Percentiles rank a stretch among this genome's conserved stretches.
Conservation (phyloP, 352 stramenopile genomes). For the Pythium angustatum region DNA sequence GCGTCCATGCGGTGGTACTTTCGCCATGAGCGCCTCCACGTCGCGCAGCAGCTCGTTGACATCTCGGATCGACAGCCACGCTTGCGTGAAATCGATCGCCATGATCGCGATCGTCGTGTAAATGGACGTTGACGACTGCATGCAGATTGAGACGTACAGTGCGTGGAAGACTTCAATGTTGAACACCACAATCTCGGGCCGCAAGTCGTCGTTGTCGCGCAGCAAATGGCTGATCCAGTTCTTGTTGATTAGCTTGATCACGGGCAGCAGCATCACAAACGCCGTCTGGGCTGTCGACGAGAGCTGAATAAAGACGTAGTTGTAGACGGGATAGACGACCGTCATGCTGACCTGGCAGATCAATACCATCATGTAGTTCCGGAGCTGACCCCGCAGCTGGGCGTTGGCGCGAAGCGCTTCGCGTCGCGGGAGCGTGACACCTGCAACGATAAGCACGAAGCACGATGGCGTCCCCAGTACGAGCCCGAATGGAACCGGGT, state of each 20-base stretch:
- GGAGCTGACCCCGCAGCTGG: neutral
- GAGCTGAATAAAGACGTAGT: slow-evolving; percentile 14
- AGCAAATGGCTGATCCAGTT: slow-evolving; percentile 34
- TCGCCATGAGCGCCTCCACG: neutral
- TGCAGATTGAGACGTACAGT: slow-evolving; percentile 16
- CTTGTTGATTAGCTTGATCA: slow-evolving; percentile 44
- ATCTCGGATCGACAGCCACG: slow-evolving; percentile 3
- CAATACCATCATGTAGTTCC: slow-evolving; percentile 1
- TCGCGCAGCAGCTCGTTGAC: neutral
- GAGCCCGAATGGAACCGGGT: slow-evolving; percentile 5
- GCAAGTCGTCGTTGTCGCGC: slow-evolving; percentile 25
- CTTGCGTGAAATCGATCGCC: slow-evolving; percentile 5
- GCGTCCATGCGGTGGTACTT: neutral
- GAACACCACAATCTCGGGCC: slow-evolving; percentile 25
- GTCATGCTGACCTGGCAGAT: slow-evolving; percentile 20
- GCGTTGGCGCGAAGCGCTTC: neutral
- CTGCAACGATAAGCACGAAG: slow-evolving; percentile 3
- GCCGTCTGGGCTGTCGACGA: slow-evolving; percentile 15
- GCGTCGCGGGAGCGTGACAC: neutral
- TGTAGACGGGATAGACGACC: slow-evolving; percentile 24
- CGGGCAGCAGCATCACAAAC: slow-evolving; percentile 31
- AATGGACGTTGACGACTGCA: slow-evolving; percentile 9
- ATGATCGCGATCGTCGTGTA: slow-evolving; percentile 4
- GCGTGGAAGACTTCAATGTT: slow-evolving; percentile 16
- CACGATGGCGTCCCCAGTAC: neutral